Percentiles rank a stretch among this genome's conserved stretches.
Evolutionary conservation across 2,329 filamentous ascomycete species (phyloP).

Genomic region (Nemania diffusa): DNA sequence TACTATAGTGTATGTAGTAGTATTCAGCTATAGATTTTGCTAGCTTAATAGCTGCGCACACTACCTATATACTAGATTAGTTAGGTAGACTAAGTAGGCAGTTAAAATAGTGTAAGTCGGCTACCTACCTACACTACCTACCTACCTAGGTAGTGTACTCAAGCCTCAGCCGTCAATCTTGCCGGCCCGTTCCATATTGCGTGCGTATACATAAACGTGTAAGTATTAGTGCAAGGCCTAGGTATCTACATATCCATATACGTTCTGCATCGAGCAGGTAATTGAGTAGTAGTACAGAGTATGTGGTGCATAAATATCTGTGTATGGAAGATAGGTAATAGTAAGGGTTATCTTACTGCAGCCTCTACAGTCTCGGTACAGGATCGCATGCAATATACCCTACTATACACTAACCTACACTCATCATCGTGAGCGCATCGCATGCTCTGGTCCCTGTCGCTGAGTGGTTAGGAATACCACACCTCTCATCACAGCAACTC

Average conservation of each 20-base stretch:
- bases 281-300: neutral
- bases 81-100: neutral
- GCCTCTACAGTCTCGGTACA: too few species aligned
- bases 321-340: too few species aligned
- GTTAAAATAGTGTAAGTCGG: neutral
- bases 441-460: slow-evolving; percentile 25
- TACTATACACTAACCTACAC: neutral
- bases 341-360: too few species aligned
- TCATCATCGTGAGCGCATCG: neutral
- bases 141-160: neutral
- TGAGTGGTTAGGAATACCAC: slow-evolving; percentile 34
- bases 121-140: neutral
- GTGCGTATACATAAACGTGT: slow-evolving; percentile 25
- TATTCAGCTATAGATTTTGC: neutral
- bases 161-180: slow-evolving; percentile 27
- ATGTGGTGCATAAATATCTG: neutral
- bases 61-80: neutral
- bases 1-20: neutral
- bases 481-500: slow-evolving; percentile 18
- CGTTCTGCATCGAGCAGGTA: too few species aligned
- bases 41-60: slow-evolving; percentile 1
- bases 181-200: slow-evolving; percentile 35
- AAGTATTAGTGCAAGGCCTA: neutral
- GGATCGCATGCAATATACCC: too few species aligned
- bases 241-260: neutral